A percentile compares a stretch with the other conserved stretches of the same genome.
These are phyloP conservation scores for Fragaria nilgerrensis DNA, from an alignment of 306 rosid genomes.

Conservation along the genomic window DNA sequence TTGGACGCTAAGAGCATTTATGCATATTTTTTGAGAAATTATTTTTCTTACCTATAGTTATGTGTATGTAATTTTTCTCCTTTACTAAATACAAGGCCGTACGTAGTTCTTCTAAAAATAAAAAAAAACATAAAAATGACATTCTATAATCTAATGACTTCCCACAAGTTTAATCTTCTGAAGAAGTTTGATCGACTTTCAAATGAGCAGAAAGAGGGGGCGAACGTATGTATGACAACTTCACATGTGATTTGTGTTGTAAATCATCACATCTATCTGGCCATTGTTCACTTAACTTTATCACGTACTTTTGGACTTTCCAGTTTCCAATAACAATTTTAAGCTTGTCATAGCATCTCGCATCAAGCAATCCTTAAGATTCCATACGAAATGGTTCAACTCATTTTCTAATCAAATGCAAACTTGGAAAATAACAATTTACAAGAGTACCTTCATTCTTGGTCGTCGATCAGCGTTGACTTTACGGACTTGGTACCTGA, in stretches of 20 bases:
- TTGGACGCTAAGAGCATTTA: no score
- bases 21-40: no score
- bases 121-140: no score
- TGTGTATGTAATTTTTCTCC: no score
- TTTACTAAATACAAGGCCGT: no score
- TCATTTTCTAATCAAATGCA: not conserved
- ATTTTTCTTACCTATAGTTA: no score
- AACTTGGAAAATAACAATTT: no score
- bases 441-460: slow-evolving; percentile 70
- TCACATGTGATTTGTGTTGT: not conserved
- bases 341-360: not conserved
- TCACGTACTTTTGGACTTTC: not conserved
- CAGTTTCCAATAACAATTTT: not conserved
- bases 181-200: not conserved
- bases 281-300: not conserved
- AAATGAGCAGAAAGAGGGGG: not conserved
- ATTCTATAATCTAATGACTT: not conserved
- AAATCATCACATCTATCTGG: not conserved
- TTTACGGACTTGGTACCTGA: slow-evolving; percentile 82
- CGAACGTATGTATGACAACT: not conserved
- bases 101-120: no score
- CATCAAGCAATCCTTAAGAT: not conserved
- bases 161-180: not conserved
- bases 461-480: slow-evolving; percentile 91
- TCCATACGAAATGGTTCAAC: not conserved